Percentiles rank a stretch among this genome's conserved stretches.
Conservation (phyloP, 2,329 filamentous ascomycete species). For the Alternaria novae-zelandiae region DNA sequence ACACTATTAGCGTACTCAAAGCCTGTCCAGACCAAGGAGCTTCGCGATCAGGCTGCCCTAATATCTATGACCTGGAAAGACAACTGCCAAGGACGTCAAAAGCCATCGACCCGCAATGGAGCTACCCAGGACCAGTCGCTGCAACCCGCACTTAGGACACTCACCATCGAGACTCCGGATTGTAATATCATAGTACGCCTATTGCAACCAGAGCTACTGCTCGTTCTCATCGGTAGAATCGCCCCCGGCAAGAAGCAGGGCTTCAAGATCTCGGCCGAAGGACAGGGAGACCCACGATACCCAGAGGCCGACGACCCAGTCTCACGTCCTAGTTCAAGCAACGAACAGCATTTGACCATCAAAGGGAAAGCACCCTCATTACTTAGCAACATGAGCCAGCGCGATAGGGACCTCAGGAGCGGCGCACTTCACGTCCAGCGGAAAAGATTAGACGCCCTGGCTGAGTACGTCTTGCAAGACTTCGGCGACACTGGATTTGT, state of each 20-base stretch:
- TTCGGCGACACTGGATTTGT: conserved; percentile 55
- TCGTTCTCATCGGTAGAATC: conserved; percentile 57
- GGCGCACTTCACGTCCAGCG: conserved; percentile 57
- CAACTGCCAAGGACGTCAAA: conserved; percentile 35
- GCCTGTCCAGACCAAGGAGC: conserved; percentile 56
- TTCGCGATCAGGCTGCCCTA: conserved; percentile 57
- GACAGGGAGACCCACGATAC: conserved; percentile 49
- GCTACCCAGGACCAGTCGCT: conserved; percentile 13
- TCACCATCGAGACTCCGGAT: conserved; percentile 55
- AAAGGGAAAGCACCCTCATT: conserved; percentile 40
- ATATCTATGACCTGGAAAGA: conserved; percentile 60
- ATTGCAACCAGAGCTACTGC: conserved; percentile 54
- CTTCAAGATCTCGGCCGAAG: conserved; percentile 55
- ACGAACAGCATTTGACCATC: conserved; percentile 8
- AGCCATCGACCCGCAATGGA: conserved; percentile 12
- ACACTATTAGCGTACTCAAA: conserved; percentile 58
- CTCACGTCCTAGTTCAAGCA: conserved; percentile 8
- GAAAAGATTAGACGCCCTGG: conserved; percentile 56
- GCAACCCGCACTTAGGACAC: conserved; percentile 47
- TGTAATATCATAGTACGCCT: conserved; percentile 56
- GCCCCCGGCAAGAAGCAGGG: conserved; percentile 48
- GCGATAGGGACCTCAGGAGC: conserved; percentile 45
- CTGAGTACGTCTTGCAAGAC: conserved; percentile 51
- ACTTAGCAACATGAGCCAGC: conserved; percentile 46
- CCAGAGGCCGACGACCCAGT: conserved; percentile 28